A percentile compares a stretch with the other conserved stretches of the same genome.
Conservation (phyloP, 1,139 yeast species). For the Yarrowia galli region DNA sequence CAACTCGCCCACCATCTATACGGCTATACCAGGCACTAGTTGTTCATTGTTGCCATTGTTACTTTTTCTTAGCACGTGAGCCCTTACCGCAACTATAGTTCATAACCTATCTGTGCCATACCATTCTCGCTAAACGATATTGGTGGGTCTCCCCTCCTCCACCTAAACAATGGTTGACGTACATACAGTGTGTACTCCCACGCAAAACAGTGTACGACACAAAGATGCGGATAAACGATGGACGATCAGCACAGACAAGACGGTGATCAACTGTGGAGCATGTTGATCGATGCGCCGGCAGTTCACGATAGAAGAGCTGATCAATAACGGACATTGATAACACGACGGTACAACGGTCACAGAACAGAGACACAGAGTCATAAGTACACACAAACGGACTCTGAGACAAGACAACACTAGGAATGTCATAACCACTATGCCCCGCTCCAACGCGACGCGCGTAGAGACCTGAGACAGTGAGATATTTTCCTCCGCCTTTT, state of each 20-base stretch:
- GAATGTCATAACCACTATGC: neutral
- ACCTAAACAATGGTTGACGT: neutral
- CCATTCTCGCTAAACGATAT: too few species aligned
- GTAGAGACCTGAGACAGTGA: neutral
- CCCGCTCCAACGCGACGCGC: slow-evolving; percentile 2
- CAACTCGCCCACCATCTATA: too few species aligned
- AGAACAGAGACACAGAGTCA: neutral
- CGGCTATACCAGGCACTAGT: too few species aligned
- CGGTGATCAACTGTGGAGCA: neutral
- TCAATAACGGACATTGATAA: neutral
- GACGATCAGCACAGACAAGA: neutral
- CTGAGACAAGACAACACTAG: neutral
- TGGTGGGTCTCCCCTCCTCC: slow-evolving; percentile 9
- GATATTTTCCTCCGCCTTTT: neutral
- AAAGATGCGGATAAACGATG: slow-evolving; percentile 5
- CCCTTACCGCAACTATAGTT: too few species aligned
- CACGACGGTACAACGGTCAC: too few species aligned
- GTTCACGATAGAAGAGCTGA: neutral
- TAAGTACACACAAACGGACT: neutral
- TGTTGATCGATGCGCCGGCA: slow-evolving; percentile 9
- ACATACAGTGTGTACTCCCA: too few species aligned
- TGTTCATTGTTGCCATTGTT: too few species aligned
- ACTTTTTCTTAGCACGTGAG: too few species aligned
- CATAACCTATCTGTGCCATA: too few species aligned
- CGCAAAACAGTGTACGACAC: too few species aligned